A percentile compares a stretch with the other conserved stretches of the same genome.
Evolutionary conservation across 306 rosid species (phyloP).

Genomic region (Prosopis cineraria): DNA sequence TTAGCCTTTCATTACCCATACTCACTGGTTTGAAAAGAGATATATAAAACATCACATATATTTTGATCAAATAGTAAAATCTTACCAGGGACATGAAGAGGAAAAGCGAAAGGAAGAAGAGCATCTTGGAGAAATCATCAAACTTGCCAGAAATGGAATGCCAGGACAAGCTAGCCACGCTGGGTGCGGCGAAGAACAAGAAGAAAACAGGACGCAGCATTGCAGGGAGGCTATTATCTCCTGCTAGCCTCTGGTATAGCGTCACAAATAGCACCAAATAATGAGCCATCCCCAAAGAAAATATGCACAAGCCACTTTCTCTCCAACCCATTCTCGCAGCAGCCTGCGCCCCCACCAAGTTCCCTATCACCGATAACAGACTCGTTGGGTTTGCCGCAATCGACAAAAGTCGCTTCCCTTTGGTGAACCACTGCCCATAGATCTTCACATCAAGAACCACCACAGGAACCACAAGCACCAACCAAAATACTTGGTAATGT

Average conservation of each 20-base stretch:
- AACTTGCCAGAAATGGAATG: conserved; percentile 42
- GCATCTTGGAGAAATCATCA: conserved; percentile 48
- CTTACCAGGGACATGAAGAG: conserved; percentile 24
- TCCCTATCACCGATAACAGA: conserved; percentile 57
- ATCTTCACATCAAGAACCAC: conserved; percentile 56
- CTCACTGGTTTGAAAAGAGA: no score
- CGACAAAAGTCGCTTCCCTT: conserved; percentile 48
- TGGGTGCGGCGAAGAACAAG: conserved; percentile 66
- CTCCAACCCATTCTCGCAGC: conserved; percentile 61
- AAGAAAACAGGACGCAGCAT: conserved; percentile 55
- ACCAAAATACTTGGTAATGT: conserved; percentile 45
- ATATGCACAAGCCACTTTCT: conserved; percentile 51
- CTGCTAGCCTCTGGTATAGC: conserved; percentile 55
- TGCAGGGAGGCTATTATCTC: conserved; percentile 47
- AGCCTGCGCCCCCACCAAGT: conserved; percentile 53
- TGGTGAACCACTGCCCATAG: conserved; percentile 68
- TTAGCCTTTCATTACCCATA: no score
- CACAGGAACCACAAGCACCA: conserved; percentile 46
- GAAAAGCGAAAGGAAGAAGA: conserved; percentile 63
- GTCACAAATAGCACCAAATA: conserved; percentile 64
- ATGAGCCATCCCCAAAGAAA: conserved; percentile 59
- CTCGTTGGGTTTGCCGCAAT: conserved; percentile 57
- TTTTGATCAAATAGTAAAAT: no score
- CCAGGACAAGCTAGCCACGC: conserved; percentile 67
- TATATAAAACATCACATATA: no score